Evolutionary conservation across 352 stramenopile species (phyloP).

Genomic region (Pythium plurisporium): DNA sequence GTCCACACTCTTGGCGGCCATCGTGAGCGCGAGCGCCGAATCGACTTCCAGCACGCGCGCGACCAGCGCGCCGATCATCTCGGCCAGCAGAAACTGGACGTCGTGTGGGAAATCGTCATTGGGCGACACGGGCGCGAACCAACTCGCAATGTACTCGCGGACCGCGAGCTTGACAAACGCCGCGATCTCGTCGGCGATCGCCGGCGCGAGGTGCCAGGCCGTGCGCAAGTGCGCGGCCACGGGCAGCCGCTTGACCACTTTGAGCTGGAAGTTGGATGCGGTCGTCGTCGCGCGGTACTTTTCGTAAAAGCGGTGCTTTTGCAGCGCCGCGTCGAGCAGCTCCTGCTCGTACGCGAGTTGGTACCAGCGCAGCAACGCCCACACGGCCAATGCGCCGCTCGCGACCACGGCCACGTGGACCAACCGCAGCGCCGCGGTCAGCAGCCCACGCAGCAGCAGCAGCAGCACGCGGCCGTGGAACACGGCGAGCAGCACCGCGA

Average conservation of each 20-base stretch:
- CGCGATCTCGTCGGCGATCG: slow-evolving; percentile 64
- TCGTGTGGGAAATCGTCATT: slow-evolving; percentile 69
- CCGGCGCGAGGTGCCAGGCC: slow-evolving; percentile 42
- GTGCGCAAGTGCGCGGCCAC: slow-evolving; percentile 59
- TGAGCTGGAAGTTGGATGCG: slow-evolving; percentile 36
- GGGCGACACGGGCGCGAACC: slow-evolving; percentile 59
- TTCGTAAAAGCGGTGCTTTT: slow-evolving; percentile 49
- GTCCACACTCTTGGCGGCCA: slow-evolving; percentile 57
- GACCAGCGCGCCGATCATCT: slow-evolving; percentile 51
- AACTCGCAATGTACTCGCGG: slow-evolving; percentile 60
- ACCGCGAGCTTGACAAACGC: slow-evolving; percentile 40
- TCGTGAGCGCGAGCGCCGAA: slow-evolving; percentile 55
- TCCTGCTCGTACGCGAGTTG: slow-evolving; percentile 65
- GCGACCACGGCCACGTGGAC: slow-evolving; percentile 44
- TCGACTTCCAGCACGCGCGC: slow-evolving; percentile 67
- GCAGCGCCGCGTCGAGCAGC: slow-evolving; percentile 41
- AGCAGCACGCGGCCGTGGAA: slow-evolving; percentile 1
- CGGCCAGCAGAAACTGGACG: slow-evolving; percentile 57
- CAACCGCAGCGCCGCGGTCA: slow-evolving; percentile 22
- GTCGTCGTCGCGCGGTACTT: slow-evolving; percentile 42
- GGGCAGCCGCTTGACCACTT: slow-evolving; percentile 52
- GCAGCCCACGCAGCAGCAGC: neutral
- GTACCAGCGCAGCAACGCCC: slow-evolving; percentile 56
- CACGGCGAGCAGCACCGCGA: slow-evolving; percentile 20
- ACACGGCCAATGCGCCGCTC: slow-evolving; percentile 45